A percentile compares a stretch with the other conserved stretches of the same genome.
These are phyloP conservation scores for Dactylorhiza incarnata DNA, from an alignment of 106 monocot genomes.

Conservation along the genomic window DNA sequence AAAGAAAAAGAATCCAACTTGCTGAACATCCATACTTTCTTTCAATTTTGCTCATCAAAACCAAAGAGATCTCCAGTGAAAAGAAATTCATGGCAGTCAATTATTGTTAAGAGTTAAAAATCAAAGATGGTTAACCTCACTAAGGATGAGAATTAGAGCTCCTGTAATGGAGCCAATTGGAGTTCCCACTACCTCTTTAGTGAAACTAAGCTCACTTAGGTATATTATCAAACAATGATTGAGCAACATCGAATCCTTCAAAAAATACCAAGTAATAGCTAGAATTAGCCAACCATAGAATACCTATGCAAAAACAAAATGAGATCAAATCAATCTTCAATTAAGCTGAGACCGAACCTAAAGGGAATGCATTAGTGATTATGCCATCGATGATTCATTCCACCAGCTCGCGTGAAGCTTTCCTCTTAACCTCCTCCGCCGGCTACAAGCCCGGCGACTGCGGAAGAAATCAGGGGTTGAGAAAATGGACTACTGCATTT, in stretches of 20 bases:
- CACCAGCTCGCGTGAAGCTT: constrained; percentile 11
- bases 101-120: too few relatives aligned
- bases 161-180: constrained; percentile 72
- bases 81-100: too few relatives aligned
- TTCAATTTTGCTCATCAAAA: too few relatives aligned
- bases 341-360: constrained; percentile 19
- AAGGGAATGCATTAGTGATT: constrained; percentile 43
- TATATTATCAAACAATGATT: background rate
- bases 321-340: background rate
- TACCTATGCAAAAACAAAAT: background rate
- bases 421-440: background rate
- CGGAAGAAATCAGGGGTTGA: background rate
- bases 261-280: background rate
- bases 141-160: too few relatives aligned
- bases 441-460: background rate
- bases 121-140: too few relatives aligned
- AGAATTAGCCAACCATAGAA: background rate
- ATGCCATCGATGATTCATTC: constrained; percentile 27
- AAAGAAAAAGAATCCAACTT: too few relatives aligned
- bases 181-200: constrained; percentile 39
- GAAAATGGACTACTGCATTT: too few relatives aligned
- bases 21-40: too few relatives aligned
- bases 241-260: background rate
- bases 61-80: too few relatives aligned
- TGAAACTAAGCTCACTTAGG: background rate